These are phyloP conservation scores for Phellinidium pouzarii DNA, from an alignment of 1,284 basidiomycete species.

Conservation along the genomic window DNA sequence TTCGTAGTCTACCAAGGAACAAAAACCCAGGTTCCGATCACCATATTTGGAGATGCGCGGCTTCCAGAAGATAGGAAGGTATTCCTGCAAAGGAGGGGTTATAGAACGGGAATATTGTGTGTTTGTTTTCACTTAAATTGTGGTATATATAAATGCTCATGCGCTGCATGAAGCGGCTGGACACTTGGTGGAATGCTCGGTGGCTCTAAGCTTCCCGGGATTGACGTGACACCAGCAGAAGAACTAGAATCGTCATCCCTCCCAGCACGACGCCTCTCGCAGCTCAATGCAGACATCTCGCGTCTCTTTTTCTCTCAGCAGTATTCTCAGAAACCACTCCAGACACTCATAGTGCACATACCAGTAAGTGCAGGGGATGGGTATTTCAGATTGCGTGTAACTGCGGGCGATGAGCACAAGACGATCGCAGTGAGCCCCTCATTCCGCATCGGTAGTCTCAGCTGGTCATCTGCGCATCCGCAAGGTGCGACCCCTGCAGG, in stretches of 20 bases:
- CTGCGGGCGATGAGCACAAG: slow-evolving; percentile 11
- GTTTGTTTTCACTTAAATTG: neutral
- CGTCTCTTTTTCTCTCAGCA: neutral
- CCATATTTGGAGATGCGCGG: neutral
- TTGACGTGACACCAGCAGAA: slow-evolving; percentile 25
- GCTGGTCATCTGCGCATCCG: slow-evolving; percentile 25
- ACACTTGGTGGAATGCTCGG: slow-evolving; percentile 25
- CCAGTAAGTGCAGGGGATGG: slow-evolving; percentile 20
- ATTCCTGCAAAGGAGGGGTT: slow-evolving; percentile 6
- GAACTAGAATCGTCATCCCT: neutral
- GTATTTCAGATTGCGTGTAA: slow-evolving; percentile 22
- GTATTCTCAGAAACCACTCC: neutral
- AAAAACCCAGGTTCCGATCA: slow-evolving; percentile 2
- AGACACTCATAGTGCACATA: slow-evolving; percentile 3
- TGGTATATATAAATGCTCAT: too few relatives aligned
- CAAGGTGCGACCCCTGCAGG: slow-evolving; percentile 26
- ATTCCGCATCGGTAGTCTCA: slow-evolving; percentile 28
- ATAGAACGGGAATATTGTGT: slow-evolving; percentile 3
- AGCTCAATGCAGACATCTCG: neutral
- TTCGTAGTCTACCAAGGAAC: slow-evolving; percentile 7
- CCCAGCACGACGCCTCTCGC: neutral
- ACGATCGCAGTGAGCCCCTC: slow-evolving; percentile 23
- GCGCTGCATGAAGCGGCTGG: slow-evolving; percentile 22
- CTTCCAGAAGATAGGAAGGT: slow-evolving; percentile 1
- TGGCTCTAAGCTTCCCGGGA: slow-evolving; percentile 25